phyloP scores from a whole-genome alignment of 192 early-diverging fungal species.

The Funneliformis geosporum region DNA sequence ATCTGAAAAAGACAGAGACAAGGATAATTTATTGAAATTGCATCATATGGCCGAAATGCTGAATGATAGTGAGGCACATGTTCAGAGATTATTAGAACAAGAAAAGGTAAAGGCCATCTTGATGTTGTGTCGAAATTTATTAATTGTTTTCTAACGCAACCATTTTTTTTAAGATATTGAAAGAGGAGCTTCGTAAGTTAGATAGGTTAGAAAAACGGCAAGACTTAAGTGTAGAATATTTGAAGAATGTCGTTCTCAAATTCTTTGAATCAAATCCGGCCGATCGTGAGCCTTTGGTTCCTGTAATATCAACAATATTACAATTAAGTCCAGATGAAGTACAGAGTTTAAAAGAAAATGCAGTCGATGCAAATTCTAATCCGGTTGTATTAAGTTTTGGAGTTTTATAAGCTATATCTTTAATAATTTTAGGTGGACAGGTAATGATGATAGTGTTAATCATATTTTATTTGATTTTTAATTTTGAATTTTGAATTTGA shows the following conservation, averaged over 20 bases:
- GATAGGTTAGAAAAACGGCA: conserved; percentile 63
- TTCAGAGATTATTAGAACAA: conserved; percentile 46
- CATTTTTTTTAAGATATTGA: conserved; percentile 44
- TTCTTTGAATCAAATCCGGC: conserved; percentile 53
- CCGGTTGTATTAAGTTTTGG: conserved; percentile 36
- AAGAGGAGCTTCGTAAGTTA: conserved; percentile 61
- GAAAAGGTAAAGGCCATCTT: conserved; percentile 49
- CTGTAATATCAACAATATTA: conserved; percentile 47
- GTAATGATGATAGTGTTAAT: not conserved
- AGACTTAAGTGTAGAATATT: conserved; percentile 66
- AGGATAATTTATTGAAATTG: conserved; percentile 47
- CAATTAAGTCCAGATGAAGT: conserved; percentile 48
- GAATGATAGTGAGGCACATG: conserved; percentile 57
- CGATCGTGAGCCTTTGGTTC: conserved; percentile 47
- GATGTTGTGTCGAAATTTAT: not conserved
- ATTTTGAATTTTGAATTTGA: too few relatives aligned
- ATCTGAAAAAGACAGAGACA: conserved; percentile 40
- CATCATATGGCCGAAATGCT: conserved; percentile 55
- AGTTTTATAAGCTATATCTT: not conserved
- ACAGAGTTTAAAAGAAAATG: conserved; percentile 39
- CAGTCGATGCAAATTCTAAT: conserved; percentile 28
- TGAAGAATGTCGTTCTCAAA: conserved; percentile 71
- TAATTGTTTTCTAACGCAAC: not conserved
- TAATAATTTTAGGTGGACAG: not conserved
- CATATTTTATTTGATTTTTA: too few relatives aligned